Percentiles rank a stretch among this genome's conserved stretches.
These are phyloP conservation scores for Komagataella populi DNA, from an alignment of 805 yeast species.

Conservation along the genomic window DNA sequence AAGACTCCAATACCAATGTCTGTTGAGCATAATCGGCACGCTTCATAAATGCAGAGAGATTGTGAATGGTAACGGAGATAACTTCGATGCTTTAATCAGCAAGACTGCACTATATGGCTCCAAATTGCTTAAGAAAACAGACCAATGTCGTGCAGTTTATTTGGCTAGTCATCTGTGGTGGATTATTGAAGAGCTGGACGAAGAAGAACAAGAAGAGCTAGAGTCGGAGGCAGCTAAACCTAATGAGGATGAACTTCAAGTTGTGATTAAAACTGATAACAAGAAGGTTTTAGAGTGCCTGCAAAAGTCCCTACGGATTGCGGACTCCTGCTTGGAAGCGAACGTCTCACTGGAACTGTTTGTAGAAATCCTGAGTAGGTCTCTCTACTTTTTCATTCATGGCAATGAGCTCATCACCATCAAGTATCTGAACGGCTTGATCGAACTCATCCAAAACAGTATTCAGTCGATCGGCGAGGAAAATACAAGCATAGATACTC, in stretches of 20 bases:
- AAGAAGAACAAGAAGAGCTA: slow-evolving; percentile 26
- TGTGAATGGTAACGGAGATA: slow-evolving; percentile 29
- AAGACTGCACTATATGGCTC: slow-evolving; percentile 82
- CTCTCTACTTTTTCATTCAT: slow-evolving; percentile 73
- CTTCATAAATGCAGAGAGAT: slow-evolving; percentile 28
- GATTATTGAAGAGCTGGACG: slow-evolving; percentile 55
- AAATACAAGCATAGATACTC: slow-evolving; percentile 15
- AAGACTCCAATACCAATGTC: slow-evolving; percentile 32
- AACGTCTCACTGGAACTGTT: slow-evolving; percentile 67
- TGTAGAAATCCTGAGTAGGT: slow-evolving; percentile 79
- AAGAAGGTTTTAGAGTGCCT: slow-evolving; percentile 84
- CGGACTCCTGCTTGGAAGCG: slow-evolving; percentile 86
- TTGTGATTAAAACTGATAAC: slow-evolving; percentile 22
- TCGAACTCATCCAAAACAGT: slow-evolving; percentile 66
- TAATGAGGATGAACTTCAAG: slow-evolving; percentile 7
- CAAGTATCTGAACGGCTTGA: slow-evolving; percentile 72
- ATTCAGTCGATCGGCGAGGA: slow-evolving; percentile 19
- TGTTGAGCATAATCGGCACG: slow-evolving; percentile 30
- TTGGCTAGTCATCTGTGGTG: slow-evolving; percentile 89
- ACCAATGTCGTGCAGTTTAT: slow-evolving; percentile 87
- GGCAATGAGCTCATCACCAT: slow-evolving; percentile 61
- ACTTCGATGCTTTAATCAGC: slow-evolving; percentile 71
- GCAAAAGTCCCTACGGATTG: slow-evolving; percentile 77
- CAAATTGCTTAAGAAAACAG: slow-evolving; percentile 79
- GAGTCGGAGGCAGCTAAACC: slow-evolving; percentile 7